Conservation (phyloP, 1,284 basidiomycete species). For the Erythrobasidium hasegawianum region DNA sequence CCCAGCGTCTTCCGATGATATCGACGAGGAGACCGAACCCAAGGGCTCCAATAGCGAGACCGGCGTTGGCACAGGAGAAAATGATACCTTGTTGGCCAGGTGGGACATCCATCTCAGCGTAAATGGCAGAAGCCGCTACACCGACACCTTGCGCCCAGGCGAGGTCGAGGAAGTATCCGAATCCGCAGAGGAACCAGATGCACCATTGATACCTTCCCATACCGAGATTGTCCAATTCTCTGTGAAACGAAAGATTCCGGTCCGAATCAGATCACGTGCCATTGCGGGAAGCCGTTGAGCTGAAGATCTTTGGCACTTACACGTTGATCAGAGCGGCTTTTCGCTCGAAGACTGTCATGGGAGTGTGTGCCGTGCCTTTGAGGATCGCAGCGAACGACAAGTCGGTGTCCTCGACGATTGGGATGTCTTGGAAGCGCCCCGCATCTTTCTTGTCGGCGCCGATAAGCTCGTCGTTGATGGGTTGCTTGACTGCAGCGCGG, state of each 20-base stretch:
- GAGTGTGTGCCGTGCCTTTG: not conserved
- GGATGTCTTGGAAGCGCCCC: not conserved
- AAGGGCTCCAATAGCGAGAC: constrained; percentile 53
- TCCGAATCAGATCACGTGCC: too few relatives aligned
- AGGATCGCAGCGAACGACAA: not conserved
- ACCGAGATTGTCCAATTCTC: constrained; percentile 65
- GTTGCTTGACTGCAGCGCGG: too few relatives aligned
- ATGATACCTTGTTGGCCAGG: constrained; percentile 54
- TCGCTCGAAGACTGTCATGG: constrained; percentile 19
- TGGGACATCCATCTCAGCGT: constrained; percentile 13
- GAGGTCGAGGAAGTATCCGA: constrained; percentile 43
- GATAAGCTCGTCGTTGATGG: too few relatives aligned
- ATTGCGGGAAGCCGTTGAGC: too few relatives aligned
- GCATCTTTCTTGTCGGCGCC: too few relatives aligned
- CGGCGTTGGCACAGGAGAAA: constrained; percentile 60
- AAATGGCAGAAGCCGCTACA: constrained; percentile 27
- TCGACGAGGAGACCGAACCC: constrained; percentile 6
- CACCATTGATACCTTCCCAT: constrained; percentile 64
- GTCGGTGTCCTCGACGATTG: not conserved
- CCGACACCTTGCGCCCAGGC: constrained; percentile 41
- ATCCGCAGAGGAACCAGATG: constrained; percentile 57
- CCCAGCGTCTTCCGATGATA: constrained; percentile 53
- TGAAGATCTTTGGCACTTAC: not conserved
- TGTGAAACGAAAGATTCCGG: constrained; percentile 55
- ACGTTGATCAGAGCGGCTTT: constrained; percentile 54